These are phyloP conservation scores for Phialophora chinensis DNA, from an alignment of 2,329 filamentous ascomycete genomes.

Conservation along the genomic window DNA sequence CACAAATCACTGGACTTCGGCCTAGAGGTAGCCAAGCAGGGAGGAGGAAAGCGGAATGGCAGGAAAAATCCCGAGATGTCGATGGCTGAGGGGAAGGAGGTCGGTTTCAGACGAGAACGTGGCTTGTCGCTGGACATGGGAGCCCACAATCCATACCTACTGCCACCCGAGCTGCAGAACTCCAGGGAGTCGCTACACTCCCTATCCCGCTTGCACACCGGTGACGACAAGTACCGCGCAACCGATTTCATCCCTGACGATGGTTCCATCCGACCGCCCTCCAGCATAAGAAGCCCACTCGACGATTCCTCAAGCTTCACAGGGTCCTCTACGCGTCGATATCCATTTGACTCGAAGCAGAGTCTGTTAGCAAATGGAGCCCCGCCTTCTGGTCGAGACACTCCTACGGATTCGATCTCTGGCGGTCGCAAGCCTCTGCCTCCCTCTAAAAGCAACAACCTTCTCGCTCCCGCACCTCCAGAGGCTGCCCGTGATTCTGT, in stretches of 20 bases:
- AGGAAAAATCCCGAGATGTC: constrained; percentile 57
- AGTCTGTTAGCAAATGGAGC: constrained; percentile 62
- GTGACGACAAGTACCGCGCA: constrained; percentile 84
- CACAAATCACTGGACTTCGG: constrained; percentile 95
- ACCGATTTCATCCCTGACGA: constrained; percentile 61
- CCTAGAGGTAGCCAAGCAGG: constrained; percentile 61
- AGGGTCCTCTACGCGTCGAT: constrained; percentile 50
- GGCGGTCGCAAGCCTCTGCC: constrained; percentile 5
- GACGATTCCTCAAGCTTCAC: constrained; percentile 61
- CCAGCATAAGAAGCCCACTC: constrained; percentile 46
- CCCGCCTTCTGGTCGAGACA: constrained; percentile 35
- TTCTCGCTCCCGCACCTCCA: constrained; percentile 30
- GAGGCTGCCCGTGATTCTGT: constrained; percentile 32
- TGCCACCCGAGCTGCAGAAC: constrained; percentile 78
- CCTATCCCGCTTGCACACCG: constrained; percentile 74
- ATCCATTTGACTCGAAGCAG: constrained; percentile 52
- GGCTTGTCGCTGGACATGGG: constrained; percentile 70
- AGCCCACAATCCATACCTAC: constrained; percentile 83
- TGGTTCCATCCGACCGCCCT: constrained; percentile 48
- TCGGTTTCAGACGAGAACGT: constrained; percentile 44
- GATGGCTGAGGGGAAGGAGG: constrained; percentile 59
- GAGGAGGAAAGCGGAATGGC: constrained; percentile 51
- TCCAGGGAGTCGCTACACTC: constrained; percentile 88
- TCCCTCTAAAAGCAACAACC: constrained; percentile 17
- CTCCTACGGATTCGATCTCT: constrained; percentile 12